Base-by-base conservation (phyloP, 345 rosid species). In the Clarkia xantiana region DNA sequence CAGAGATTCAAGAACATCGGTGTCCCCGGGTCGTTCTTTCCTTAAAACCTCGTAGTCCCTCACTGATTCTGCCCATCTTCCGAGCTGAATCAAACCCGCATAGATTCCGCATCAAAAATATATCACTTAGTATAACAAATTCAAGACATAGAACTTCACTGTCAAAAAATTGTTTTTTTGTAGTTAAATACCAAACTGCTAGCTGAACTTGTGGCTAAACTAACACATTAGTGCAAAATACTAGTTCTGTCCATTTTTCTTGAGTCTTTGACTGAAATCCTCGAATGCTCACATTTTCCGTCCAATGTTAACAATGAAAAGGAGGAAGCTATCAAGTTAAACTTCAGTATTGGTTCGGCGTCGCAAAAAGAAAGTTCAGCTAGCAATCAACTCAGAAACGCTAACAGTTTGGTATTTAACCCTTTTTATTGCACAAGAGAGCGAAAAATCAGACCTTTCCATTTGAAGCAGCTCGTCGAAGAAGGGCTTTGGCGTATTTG, bases 391-490 rank as follows among this genome's bases (percentile, higher is more conserved):
- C 36, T 29, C 9, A 29, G 7, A 7, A 29, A 29, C 36, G 36
- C 36, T 29, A 29, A 29, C 9, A 29, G 8, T 7, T 29, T 29
- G 36, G 36, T 29, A 34, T 17, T 17, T 13, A 45, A 42, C n/a
- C n/a, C n/a, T n/a, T n/a, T n/a, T n/a, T n/a, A n/a, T n/a, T 15
- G 13, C 40, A 13, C n/a, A 18, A 11, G 11, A 5, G 16, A 14
- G 16, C 17, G 34, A 13, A 12, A 44, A 14, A 44, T 13, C 13
- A 54, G 46, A 91, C 98, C 95, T 84, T 87, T 63, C 73, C 78
- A 54, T 91, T 84, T 36, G 99, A 91, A 62, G 76, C 88, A 46
- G 99, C 96, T 45, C 96, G 72, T 48, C 95, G 57, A 54, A 87
- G 81, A 64, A 91, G 78, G 25, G 99, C 99, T 68, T 91, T 87